Evolutionary conservation across 2,329 filamentous ascomycete species (phyloP), one percentile per base, ranked within the genome.

Genomic region (Aspergillus novofumigatus): DNA sequence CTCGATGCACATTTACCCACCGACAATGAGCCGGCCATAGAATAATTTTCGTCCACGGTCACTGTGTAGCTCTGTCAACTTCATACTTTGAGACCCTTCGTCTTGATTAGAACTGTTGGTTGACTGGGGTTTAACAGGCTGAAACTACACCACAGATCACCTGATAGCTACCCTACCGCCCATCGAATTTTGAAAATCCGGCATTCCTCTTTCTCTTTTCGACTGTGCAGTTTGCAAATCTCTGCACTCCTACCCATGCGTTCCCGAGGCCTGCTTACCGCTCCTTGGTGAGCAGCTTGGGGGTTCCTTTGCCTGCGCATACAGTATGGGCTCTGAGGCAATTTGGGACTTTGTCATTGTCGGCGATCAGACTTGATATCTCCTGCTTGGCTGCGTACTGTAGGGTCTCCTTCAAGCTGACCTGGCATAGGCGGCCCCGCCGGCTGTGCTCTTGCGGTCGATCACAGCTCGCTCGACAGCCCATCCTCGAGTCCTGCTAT

Each of bases 401-500:
- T 44, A n/a, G 32, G n/a, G 28, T 3, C 14, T 20, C 17, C 17
- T 8, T 35, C n/a, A 11, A 35, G 10, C 17, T 23, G 11, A 55
- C 29, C 11, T n/a, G 32, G 14, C 49, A 14, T 57, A 84, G 84
- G 77, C 59, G 85, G 86, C n/a, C 82, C 86, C 2, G 78, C 86
- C 7, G 86, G 86, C 7, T 80, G 80, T 51, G 73, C 81, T 1
- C 66, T 87, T 14, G 85, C 86, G 0, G 72, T 80, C 1, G 72
- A 76, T 0, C 78, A n/a, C 88, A 3, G 78, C 83, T 1, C 69
- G 74, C 20, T 73, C 80, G 0, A 41, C 74, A 0, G 74, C 75
- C 38, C 74, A 71, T 8, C 85, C 85, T 0, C 76, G 67, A 0
- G 79, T 88, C 1, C 78, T 88, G 1, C 76, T 89, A 1, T 70